Evolutionary conservation across 2,329 filamentous ascomycete genomes (phyloP), one percentile per base, ranked within the genome.

Genomic region (Pseudogymnoascus sp.): DNA sequence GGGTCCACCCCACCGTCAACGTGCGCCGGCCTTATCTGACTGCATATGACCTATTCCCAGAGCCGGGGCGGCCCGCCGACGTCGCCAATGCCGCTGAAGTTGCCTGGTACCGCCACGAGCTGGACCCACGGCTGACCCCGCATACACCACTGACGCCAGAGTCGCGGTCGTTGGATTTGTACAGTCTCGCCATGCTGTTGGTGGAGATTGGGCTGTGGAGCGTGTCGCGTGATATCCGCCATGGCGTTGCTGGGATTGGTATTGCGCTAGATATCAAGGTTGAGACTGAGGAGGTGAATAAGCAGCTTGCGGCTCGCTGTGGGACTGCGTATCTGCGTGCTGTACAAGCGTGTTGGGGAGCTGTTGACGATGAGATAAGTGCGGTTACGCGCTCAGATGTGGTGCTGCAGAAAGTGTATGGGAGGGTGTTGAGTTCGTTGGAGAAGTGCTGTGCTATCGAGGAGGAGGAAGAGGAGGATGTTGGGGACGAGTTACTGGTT

Each of bases 191-290:
- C 15, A 81, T 90, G 74, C 74, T 90, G 3, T 77, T 92, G 0
- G 75, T 91, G 2, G 89, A 89, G 5, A 83, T 92, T 59, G 89
- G 89, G 5, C 73, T 92, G 7, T 92, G 89, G 89, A 83, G 81
- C 3, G 84, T 82, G 9, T 76, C 90, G 13, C 72, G 63, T 0
- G 67, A 70, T 33, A 65, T 71, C 35, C 68, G 70, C 59, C 65
- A 68, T 18, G 62, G 59, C 12, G 62, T 59, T n/a, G 60, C 65
- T 23, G 57, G 64, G 12, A 59, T 59, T 37, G 26, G 28, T 58
- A 34, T 57, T 34, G 34, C 30, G 1, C 21, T 57, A 3, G 55
- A 57, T 19, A 38, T 57, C 30, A 63, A 60, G 10, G 38, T 69
- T 6, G 67, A 68, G 2, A 63, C 66, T 18, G 68, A 68, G 19